Base-by-base conservation (phyloP, 1,284 basidiomycete genomes). In the Malassezia pachydermatis region DNA sequence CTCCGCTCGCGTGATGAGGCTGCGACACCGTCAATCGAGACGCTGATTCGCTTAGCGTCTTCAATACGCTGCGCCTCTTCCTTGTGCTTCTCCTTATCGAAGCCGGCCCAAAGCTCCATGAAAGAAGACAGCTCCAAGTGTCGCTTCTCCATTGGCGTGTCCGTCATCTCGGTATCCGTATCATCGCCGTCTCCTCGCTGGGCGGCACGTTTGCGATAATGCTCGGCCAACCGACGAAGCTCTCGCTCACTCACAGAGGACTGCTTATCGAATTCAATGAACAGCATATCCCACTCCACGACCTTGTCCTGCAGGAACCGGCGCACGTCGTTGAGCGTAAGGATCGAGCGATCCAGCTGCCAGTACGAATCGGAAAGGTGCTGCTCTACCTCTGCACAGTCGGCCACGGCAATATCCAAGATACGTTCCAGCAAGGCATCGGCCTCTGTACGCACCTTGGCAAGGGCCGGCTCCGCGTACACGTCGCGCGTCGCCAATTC, bases 251-350 rank as follows among this genome's bases (percentile, higher is more conserved):
- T 59, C 1, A 84, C 49, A 81, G 74, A 60, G 45, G 53, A 56
- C 27, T 64, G 61, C 43, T 64, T 63, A 50, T 73, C 75, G 63
- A 67, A 76, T 55, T 77, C 63, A 33, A 70, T 83, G 65, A 89
- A 87, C 63, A 88, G 84, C 50, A 80, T 79, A 67, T 94, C 89
- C 87, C 90, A 96, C 34, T 85, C 85, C n/a, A 95, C 88, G 43
- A 94, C 88, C 72, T 84, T 86, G 66, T 94, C 88, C 73, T 95
- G 90, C 34, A 90, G 78, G 49, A 82, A 82, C 3, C 86, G 81
- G 39, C 89, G 81, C 6, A 92, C 86, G 51, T 82, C 80, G 60
- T 92, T 96, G 51, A 96, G 77, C 38, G 83, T 84, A 32, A 95
- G 78, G 1, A 88, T 90, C 67, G 94, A 87, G 14, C 81, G 86